Percentiles rank a stretch among this genome's conserved stretches.
Evolutionary conservation across 371 early-diverging fungal genomes (phyloP).

Genomic region (Apophysomyces variabilis): DNA sequence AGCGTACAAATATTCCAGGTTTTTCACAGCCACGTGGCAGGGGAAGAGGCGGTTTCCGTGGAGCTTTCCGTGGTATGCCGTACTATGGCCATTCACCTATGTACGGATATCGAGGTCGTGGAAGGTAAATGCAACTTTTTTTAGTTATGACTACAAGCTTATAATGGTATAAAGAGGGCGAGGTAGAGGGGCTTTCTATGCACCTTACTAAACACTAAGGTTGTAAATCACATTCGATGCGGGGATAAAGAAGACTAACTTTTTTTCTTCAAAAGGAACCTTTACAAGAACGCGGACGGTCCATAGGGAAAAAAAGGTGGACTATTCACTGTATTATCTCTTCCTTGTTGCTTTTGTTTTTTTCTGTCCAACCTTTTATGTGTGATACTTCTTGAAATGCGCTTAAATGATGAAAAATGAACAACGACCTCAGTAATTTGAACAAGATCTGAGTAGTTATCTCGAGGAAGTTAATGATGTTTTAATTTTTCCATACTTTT

Average conservation of each 20-base stretch:
- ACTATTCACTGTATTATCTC: not conserved
- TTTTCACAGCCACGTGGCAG: conserved; percentile 70
- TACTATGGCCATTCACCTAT: conserved; percentile 57
- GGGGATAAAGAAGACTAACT: too few species aligned
- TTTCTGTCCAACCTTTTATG: too few species aligned
- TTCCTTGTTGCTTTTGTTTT: not conserved
- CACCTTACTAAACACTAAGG: conserved; percentile 59
- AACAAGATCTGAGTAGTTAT: too few species aligned
- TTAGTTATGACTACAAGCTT: not conserved
- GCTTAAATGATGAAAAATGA: too few species aligned
- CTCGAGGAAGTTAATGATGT: too few species aligned
- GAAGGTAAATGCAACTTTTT: conserved; percentile 34
- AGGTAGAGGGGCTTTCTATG: conserved; percentile 66
- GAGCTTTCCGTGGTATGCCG: conserved; percentile 68
- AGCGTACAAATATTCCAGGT: conserved; percentile 97
- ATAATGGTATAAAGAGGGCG: conserved; percentile 44
- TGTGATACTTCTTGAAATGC: too few species aligned
- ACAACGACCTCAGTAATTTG: too few species aligned
- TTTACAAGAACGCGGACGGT: too few species aligned
- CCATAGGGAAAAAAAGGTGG: not conserved
- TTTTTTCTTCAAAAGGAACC: not conserved
- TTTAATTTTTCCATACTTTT: too few species aligned
- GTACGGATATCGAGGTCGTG: conserved; percentile 62
- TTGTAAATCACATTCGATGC: not conserved
- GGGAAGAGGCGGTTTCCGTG: conserved; percentile 76